phyloP scores from a whole-genome alignment of 1,139 yeast genomes.

The Sugiyamaella xylanicola region DNA sequence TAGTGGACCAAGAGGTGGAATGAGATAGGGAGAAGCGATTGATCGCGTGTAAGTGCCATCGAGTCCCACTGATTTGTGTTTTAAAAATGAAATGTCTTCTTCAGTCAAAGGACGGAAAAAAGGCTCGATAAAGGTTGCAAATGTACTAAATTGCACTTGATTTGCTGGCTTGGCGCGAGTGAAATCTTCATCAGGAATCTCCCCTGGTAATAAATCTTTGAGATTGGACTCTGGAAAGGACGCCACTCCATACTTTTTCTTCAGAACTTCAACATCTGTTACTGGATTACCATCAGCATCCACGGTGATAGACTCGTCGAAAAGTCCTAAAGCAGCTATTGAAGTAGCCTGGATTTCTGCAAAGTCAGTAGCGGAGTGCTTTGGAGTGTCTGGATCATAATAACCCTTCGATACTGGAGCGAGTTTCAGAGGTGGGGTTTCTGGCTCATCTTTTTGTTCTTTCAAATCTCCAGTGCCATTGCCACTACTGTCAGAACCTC shows the following conservation, averaged over 20 bases:
- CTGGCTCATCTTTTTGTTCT: not conserved
- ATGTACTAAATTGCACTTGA: slow-evolving; percentile 91
- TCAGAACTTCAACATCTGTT: slow-evolving; percentile 69
- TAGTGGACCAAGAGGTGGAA: slow-evolving; percentile 82
- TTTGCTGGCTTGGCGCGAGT: slow-evolving; percentile 84
- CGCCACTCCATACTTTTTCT: slow-evolving; percentile 82
- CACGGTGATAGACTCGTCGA: slow-evolving; percentile 50
- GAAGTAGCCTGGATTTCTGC: slow-evolving; percentile 75
- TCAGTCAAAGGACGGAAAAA: slow-evolving; percentile 75
- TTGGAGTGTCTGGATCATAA: slow-evolving; percentile 6
- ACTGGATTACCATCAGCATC: slow-evolving; percentile 53
- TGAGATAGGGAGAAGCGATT: slow-evolving; percentile 47
- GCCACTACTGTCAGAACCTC: not conserved
- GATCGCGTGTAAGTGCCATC: slow-evolving; percentile 32
- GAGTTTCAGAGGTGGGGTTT: not conserved
- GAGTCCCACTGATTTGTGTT: slow-evolving; percentile 49
- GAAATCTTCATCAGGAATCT: slow-evolving; percentile 82
- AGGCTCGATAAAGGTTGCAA: slow-evolving; percentile 81
- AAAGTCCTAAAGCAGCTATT: slow-evolving; percentile 69
- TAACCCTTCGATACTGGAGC: slow-evolving; percentile 1
- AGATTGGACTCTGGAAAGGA: slow-evolving; percentile 83
- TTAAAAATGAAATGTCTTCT: slow-evolving; percentile 77
- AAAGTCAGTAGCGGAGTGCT: slow-evolving; percentile 52
- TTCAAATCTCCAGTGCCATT: too few relatives aligned
- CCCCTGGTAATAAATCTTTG: slow-evolving; percentile 78